Percentiles rank a stretch among this genome's conserved stretches.
Evolutionary conservation across 1,284 basidiomycete genomes (phyloP).

Genomic region (Trichosporon coremiiforme): DNA sequence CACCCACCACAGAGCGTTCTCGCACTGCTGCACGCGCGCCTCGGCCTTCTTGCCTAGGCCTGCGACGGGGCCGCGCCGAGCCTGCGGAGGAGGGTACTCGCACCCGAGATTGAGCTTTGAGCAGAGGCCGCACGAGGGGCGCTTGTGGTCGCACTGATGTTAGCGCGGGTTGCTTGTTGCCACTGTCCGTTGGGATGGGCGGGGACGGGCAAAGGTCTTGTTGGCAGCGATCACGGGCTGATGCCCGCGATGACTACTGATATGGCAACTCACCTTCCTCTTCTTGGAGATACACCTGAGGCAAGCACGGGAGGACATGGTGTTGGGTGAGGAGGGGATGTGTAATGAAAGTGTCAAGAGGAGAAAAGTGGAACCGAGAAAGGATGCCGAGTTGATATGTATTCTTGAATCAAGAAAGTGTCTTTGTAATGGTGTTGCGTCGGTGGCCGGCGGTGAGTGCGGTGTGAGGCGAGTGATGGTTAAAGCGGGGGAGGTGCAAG

Average conservation of each 20-base stretch:
- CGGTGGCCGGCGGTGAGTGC: constrained; percentile 1
- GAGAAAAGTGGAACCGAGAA: not conserved
- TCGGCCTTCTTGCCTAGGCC: constrained; percentile 32
- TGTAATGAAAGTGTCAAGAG: not conserved
- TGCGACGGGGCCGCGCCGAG: constrained; percentile 33
- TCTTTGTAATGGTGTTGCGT: not conserved
- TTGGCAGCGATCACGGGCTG: no score
- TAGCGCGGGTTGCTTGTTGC: not conserved
- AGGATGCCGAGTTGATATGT: no score
- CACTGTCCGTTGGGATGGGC: not conserved
- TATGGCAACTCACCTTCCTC: constrained; percentile 26
- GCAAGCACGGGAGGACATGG: constrained; percentile 31
- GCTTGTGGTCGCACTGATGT: constrained; percentile 35
- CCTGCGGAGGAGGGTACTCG: constrained; percentile 34
- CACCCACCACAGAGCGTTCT: constrained; percentile 33
- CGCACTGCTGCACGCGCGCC: constrained; percentile 32
- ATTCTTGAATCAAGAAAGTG: no score
- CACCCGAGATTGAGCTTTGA: constrained; percentile 29
- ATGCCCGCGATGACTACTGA: no score
- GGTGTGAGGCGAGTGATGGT: not conserved
- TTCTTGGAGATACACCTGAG: constrained; percentile 36
- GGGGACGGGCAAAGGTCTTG: not conserved
- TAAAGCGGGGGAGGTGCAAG: not conserved
- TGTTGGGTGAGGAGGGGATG: not conserved
- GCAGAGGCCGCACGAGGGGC: constrained; percentile 32